Evolutionary conservation across 1,284 basidiomycete species (phyloP).

Genomic region (Amylostereum areolatum): DNA sequence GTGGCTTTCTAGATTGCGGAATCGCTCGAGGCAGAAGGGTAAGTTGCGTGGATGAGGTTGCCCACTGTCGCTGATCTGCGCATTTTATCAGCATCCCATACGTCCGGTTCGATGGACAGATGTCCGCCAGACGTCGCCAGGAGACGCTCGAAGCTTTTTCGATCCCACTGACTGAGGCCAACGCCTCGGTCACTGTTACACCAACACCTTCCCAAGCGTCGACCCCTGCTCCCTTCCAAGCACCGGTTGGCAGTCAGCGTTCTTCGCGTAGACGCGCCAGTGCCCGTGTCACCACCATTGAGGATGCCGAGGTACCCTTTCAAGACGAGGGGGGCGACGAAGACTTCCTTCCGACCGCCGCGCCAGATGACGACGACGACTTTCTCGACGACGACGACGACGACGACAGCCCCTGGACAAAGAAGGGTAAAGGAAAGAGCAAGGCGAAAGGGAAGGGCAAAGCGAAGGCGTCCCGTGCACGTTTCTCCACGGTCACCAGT

Average conservation of each 20-base stretch:
- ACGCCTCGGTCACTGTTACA: slow-evolving; percentile 5
- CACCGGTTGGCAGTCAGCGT: slow-evolving; percentile 15
- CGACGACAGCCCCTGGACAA: slow-evolving; percentile 15
- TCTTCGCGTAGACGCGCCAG: slow-evolving; percentile 10
- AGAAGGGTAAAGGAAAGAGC: slow-evolving; percentile 31
- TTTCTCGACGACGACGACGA: slow-evolving; percentile 37
- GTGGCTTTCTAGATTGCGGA: slow-evolving; percentile 61
- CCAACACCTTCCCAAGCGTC: slow-evolving; percentile 10
- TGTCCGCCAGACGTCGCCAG: slow-evolving; percentile 74
- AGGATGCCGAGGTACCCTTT: neutral
- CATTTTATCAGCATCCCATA: slow-evolving; percentile 53
- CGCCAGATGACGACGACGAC: slow-evolving; percentile 28
- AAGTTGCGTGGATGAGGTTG: slow-evolving; percentile 15
- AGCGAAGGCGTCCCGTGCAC: slow-evolving; percentile 6
- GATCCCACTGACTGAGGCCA: slow-evolving; percentile 44
- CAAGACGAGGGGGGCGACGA: slow-evolving; percentile 6
- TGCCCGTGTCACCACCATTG: slow-evolving; percentile 2
- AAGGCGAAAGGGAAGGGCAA: slow-evolving; percentile 33
- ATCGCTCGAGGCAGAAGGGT: slow-evolving; percentile 61
- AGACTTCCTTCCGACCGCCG: slow-evolving; percentile 5
- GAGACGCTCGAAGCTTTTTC: slow-evolving; percentile 74
- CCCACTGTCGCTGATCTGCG: slow-evolving; percentile 1
- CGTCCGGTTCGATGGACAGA: slow-evolving; percentile 77
- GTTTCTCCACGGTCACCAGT: slow-evolving; percentile 7
- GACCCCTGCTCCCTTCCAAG: slow-evolving; percentile 11